Evolutionary conservation across 371 early-diverging fungal genomes (phyloP).

Genomic region (Mucor sp.): DNA sequence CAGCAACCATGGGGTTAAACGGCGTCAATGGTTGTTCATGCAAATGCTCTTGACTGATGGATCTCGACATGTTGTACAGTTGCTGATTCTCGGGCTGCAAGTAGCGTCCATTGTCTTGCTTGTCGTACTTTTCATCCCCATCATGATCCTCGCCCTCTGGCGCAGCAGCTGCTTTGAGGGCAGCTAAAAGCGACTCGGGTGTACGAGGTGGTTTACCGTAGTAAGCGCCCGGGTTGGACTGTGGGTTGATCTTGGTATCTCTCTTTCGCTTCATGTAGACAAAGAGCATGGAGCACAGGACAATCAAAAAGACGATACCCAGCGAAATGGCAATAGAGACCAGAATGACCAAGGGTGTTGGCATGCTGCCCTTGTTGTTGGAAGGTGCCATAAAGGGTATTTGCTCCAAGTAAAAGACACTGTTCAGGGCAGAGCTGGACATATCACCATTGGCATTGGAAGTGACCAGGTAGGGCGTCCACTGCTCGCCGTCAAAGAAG

Average conservation of each 20-base stretch:
- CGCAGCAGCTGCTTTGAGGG: slow-evolving; percentile 18
- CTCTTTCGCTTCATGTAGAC: slow-evolving; percentile 36
- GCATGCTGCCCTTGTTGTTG: slow-evolving; percentile 32
- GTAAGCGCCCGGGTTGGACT: slow-evolving; percentile 34
- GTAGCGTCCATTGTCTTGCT: neutral
- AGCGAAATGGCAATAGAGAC: slow-evolving; percentile 71
- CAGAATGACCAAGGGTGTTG: slow-evolving; percentile 66
- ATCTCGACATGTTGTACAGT: slow-evolving; percentile 22
- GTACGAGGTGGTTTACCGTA: slow-evolving; percentile 50
- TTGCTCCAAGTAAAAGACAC: slow-evolving; percentile 50
- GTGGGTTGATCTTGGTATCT: slow-evolving; percentile 35
- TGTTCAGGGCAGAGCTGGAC: slow-evolving; percentile 27
- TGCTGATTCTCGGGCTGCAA: slow-evolving; percentile 16
- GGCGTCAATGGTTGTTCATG: slow-evolving; percentile 9
- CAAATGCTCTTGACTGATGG: slow-evolving; percentile 21
- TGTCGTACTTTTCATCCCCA: slow-evolving; percentile 1
- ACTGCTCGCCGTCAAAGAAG: slow-evolving; percentile 62
- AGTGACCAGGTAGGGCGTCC: slow-evolving; percentile 69
- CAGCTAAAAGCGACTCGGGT: slow-evolving; percentile 43
- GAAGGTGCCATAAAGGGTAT: neutral
- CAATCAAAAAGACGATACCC: slow-evolving; percentile 68
- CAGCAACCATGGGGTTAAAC: neutral
- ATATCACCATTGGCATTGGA: slow-evolving; percentile 40
- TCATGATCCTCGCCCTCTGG: neutral
- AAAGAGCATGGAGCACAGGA: slow-evolving; percentile 56